Evolutionary conservation across 495 filamentous ascomycete genomes (phyloP), one percentile per base, ranked within the genome.

Genomic region (Bacidia rubella): DNA sequence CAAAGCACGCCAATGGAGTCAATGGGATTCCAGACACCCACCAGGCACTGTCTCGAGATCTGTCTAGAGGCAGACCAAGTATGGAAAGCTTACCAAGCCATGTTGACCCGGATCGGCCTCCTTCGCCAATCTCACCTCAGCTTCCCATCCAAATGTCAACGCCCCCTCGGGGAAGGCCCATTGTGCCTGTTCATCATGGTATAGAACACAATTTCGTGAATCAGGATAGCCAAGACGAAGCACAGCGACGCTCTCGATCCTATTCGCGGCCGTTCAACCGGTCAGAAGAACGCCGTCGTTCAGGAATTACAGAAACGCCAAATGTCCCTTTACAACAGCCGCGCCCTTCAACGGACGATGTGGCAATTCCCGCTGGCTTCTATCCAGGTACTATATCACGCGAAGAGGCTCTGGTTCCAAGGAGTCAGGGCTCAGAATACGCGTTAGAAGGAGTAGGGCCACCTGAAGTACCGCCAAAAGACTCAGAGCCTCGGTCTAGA

Each of bases 381-480:
- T 60, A 68, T 21, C 59, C 61, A 50, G 57, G 60, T 9, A 66
- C 43, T 11, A 63, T 53, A 54, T 57, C 50, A 21, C 54, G 54
- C 53, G 52, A 65, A 54, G 53, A 56, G 49, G 57, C 57, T 43
- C 64, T 57, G 12, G 47, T 57, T 41, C 66, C 72, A 21, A 66
- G 66, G 32, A 55, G 66, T 20, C 64, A 67, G 43, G 56, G 60
- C n/a, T 58, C 66, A n/a, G 64, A 71, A 29, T 65, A 63, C 51
- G 61, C 54, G 52, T 38, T 60, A 47, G 64, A 57, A 11, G 57
- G 63, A 7, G 52, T 63, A 25, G 65, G 63, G 40, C 62, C 65
- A 26, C 64, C 60, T 40, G 54, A 55, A 43, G 19, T 49, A 19
- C 54, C 47, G n/a, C 47, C 50, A 12, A 49, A 38, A 24, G 41